Base-by-base conservation (phyloP, 768 basidiomycete species). In the Termitomyces bulborhizus region DNA sequence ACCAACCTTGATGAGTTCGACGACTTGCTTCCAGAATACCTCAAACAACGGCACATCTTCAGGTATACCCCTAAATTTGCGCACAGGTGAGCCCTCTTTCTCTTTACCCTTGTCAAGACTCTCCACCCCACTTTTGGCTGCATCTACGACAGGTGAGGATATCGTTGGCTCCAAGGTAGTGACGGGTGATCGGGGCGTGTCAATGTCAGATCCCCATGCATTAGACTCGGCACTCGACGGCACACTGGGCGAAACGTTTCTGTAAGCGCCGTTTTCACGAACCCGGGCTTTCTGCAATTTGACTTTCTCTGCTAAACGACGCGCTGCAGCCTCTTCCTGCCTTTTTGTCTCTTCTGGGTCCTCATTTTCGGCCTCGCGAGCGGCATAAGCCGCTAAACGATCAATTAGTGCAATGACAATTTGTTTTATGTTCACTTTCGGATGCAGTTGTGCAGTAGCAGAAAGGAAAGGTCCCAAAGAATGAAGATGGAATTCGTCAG, bases 391-490 rank as follows among this genome's bases (percentile, higher is more conserved):
- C 0, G 97, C 97, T 12, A 99, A 76, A 13, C 96, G 84, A 71
- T 99, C 97, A 62, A 99, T 97, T 29, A 99, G 80, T 0, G 96
- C 92, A 48, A 99, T 99, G 53, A 98, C 97, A 61, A 99, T 98
- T 59, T 89, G 82, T 72, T 99, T 98, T 75, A 98, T 98, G 72
- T 97, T 97, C 64, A 98, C 97, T 67, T 96, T 93, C 48, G 95
- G 94, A 67, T 99, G 97, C 2, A 98, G 80, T 61, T 94, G 93
- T 0, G 97, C 95, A 0, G 94, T 97, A 0, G 97, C 93, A 8
- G 90, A 89, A 26, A 98, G 83, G 83, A 99, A 98, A 0, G 93
- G 93, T 0, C 90, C 90, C n/a, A 98, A 85, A 0, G 93, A 86
- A 65, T 96, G 90, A 0, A 99, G 81, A 65, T 99, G 97, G 73